Base-by-base conservation (phyloP, 2,329 filamentous ascomycete genomes). In the Neonectria neomacrospora region DNA sequence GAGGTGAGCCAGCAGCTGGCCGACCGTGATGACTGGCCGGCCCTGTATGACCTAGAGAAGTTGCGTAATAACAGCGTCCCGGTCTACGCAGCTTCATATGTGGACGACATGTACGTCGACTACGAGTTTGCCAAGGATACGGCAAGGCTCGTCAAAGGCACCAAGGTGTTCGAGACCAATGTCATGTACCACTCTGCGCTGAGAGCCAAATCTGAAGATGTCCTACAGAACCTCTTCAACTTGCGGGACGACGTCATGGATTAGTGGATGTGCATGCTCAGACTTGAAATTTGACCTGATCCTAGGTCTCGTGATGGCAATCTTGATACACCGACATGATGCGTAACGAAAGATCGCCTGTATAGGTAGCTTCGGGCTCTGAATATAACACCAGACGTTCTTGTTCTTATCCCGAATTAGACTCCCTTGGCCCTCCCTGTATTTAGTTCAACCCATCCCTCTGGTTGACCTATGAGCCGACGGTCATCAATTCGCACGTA, bases 31-130 rank as follows among this genome's bases (percentile, higher is more conserved):
- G 85, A 90, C 65, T 97, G 95, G 94, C 86, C 90, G 2, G 80
- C 82, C 0, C 82, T 97, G 5, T 97, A 97, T 76, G 88, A 97
- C 73, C 82, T 88, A 65, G 85, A 87, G 56, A 90, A 92, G 77
- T 82, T 97, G 51, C 85, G 84, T 18, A 86, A 84, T 71, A 97
- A 97, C 72, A 83, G 89, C 62, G 92, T 97, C 0, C 94, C 95
- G 0, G 88, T 97, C 0, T 97, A 96, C 73, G 91, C 94, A 1
- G 93, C 92, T 1, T 91, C 88, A 2, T 98, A 91, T 71, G 77
- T 93, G 5, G 91, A 97, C 66, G 94, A 97, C 75, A 96, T 97
- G 92, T 97, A 96, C 73, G 94, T 98, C 30, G 91, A 96, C 73
- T 91, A 87, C 69, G 87, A 88, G 7, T 80, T 94, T 58, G 91